Percentiles rank a stretch among this genome's conserved stretches.
Evolutionary conservation across 768 basidiomycete genomes (phyloP).

Genomic region (Rhodotorula graminis): DNA sequence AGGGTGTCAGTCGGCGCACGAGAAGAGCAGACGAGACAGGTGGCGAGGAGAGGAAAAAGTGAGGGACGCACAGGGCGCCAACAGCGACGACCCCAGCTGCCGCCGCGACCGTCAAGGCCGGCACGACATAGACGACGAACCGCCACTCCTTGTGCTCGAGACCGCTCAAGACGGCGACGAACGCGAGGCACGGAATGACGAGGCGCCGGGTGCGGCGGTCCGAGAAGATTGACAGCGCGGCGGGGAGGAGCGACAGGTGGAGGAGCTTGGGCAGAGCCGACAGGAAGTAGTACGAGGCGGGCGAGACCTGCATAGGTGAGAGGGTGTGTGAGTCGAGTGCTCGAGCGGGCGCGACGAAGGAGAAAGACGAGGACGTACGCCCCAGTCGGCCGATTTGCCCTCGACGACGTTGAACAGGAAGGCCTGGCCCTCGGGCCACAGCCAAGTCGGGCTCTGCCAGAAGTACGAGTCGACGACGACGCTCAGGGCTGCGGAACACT

Average conservation of each 20-base stretch:
- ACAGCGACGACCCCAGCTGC: conserved; percentile 55
- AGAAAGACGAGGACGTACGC: conserved; percentile 55
- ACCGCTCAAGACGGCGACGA: conserved; percentile 63
- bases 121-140: conserved; percentile 83
- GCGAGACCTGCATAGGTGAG: conserved; percentile 57
- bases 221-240: conserved; percentile 54
- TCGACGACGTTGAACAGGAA: conserved; percentile 79
- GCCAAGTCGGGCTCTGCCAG: conserved; percentile 56
- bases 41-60: background rate
- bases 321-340: background rate
- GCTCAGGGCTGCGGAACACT: conserved; percentile 59
- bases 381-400: conserved; percentile 88
- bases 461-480: conserved; percentile 74
- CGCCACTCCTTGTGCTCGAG: conserved; percentile 97
- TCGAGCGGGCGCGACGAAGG: background rate
- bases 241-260: conserved; percentile 60
- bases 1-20: background rate
- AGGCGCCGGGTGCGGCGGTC: conserved; percentile 56
- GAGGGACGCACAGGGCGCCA: conserved; percentile 59
- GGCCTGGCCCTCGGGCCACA: conserved; percentile 82
- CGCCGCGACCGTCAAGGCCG: conserved; percentile 72
- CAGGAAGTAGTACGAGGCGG: conserved; percentile 62
- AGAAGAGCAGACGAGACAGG: no score
- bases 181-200: conserved; percentile 55
- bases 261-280: conserved; percentile 72